Evolutionary conservation across 2,329 filamentous ascomycete species (phyloP).

Genomic region (Fusarium floridanum): DNA sequence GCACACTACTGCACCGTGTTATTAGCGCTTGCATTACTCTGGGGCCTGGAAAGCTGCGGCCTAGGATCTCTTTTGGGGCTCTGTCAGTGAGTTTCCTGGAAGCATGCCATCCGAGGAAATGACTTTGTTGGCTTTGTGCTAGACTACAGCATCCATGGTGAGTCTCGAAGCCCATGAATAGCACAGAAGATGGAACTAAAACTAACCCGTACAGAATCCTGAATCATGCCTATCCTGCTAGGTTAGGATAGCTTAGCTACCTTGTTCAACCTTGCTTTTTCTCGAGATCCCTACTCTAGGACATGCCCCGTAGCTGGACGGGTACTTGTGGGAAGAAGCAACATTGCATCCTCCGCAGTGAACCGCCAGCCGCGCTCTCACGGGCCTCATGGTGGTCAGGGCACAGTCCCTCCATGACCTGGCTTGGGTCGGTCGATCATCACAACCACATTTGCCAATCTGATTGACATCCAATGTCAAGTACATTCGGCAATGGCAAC

Average conservation of each 20-base stretch:
- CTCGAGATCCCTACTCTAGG: constrained; percentile 12
- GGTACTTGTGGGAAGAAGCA: constrained; percentile 21
- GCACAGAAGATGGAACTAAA: neutral
- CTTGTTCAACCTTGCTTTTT: constrained; percentile 38
- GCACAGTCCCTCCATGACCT: constrained; percentile 38
- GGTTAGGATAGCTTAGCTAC: neutral
- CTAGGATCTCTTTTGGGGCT: constrained; percentile 25
- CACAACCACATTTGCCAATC: constrained; percentile 28
- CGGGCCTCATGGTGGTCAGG: constrained; percentile 41
- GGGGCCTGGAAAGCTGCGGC: constrained; percentile 32
- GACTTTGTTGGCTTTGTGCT: neutral
- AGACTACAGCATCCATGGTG: neutral
- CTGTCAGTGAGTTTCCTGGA: neutral
- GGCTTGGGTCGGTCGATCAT: constrained; percentile 46
- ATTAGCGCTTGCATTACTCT: constrained; percentile 40
- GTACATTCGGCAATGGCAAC: constrained; percentile 30
- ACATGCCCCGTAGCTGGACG: constrained; percentile 34
- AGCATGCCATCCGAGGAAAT: neutral
- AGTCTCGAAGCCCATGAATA: neutral
- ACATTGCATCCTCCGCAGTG: constrained; percentile 40
- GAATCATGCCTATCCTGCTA: neutral
- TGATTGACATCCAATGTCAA: constrained; percentile 22
- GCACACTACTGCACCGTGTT: constrained; percentile 43
- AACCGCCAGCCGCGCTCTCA: constrained; percentile 32
- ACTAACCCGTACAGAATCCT: neutral